These are phyloP conservation scores for Penicillium chermesinum DNA, from an alignment of 495 filamentous ascomycete species.

Conservation along the genomic window DNA sequence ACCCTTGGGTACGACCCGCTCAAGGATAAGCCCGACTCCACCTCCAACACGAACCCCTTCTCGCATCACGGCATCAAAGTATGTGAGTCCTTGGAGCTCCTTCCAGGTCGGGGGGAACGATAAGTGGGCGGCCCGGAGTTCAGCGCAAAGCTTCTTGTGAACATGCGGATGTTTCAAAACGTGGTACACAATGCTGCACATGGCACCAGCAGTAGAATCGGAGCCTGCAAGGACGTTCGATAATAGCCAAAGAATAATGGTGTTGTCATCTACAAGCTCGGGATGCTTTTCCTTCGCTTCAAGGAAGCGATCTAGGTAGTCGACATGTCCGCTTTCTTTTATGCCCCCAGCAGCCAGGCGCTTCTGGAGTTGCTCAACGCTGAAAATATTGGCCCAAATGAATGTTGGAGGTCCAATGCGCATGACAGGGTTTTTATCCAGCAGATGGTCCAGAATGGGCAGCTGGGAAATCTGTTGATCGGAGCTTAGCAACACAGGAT, in stretches of 20 bases:
- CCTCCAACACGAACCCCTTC: conserved; percentile 64
- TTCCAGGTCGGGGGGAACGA: conserved; percentile 8
- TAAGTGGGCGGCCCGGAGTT: conserved; percentile 15
- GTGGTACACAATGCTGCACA: conserved; percentile 35
- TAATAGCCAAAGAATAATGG: conserved; percentile 17
- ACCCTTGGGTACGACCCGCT: conserved; percentile 55
- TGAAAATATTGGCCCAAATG: conserved; percentile 15
- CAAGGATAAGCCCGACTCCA: conserved; percentile 54
- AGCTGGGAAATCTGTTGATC: conserved; percentile 13
- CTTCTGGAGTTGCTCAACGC: conserved; percentile 11
- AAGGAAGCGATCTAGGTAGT: conserved; percentile 19
- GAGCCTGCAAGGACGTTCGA: conserved; percentile 28
- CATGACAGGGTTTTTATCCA: conserved; percentile 17
- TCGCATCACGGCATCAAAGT: conserved; percentile 63
- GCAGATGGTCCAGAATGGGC: conserved; percentile 11
- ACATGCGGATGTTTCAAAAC: conserved; percentile 26
- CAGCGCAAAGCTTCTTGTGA: conserved; percentile 18
- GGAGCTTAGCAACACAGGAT: not conserved
- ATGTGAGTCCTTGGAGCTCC: conserved; percentile 34
- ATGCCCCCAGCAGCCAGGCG: conserved; percentile 1
- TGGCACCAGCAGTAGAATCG: conserved; percentile 28
- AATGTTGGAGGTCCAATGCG: conserved; percentile 16
- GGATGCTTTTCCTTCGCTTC: conserved; percentile 14
- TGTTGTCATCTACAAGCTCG: conserved; percentile 12
- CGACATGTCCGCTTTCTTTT: not conserved